Evolutionary conservation across 1,284 basidiomycete species (phyloP).

Genomic region (Phellopilus nigrolimitatus): DNA sequence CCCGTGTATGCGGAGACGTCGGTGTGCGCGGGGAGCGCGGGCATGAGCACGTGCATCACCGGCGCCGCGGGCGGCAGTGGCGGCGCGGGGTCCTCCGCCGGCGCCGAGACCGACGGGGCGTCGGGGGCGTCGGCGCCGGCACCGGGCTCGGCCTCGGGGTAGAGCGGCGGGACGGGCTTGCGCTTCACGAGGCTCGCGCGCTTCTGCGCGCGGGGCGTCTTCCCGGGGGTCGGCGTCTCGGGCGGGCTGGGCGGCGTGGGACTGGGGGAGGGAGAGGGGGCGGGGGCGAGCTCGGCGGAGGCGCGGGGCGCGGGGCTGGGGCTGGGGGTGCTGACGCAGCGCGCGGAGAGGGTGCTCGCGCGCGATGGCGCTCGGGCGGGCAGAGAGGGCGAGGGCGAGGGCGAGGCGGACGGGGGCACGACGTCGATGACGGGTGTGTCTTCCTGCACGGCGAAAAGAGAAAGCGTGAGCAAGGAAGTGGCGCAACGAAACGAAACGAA

Average conservation of each 20-base stretch:
- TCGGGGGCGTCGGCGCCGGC: background rate
- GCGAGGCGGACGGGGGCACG: background rate
- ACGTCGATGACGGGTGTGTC: slow-evolving; percentile 10
- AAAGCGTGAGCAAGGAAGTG: background rate
- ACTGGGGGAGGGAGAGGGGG: background rate
- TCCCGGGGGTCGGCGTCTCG: background rate
- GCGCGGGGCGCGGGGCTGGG: background rate
- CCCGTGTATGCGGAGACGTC: too few relatives aligned
- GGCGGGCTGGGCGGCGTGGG: background rate
- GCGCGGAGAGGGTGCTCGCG: slow-evolving; percentile 5
- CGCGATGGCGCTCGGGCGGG: background rate
- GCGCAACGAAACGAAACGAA: background rate
- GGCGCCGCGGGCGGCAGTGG: background rate
- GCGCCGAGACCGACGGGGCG: background rate
- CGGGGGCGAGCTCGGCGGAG: background rate
- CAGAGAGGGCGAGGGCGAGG: background rate
- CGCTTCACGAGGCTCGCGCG: slow-evolving; percentile 18
- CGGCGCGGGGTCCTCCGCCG: background rate
- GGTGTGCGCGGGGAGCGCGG: too few relatives aligned
- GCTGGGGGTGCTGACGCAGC: background rate
- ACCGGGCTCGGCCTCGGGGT: slow-evolving; percentile 4
- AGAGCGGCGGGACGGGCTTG: slow-evolving; percentile 18
- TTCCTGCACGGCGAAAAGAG: background rate
- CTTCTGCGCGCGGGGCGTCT: slow-evolving; percentile 3
- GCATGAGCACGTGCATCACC: too few relatives aligned